Evolutionary conservation across 495 filamentous ascomycete genomes (phyloP).

Genomic region (Pseudomonodictys pantanalensis): DNA sequence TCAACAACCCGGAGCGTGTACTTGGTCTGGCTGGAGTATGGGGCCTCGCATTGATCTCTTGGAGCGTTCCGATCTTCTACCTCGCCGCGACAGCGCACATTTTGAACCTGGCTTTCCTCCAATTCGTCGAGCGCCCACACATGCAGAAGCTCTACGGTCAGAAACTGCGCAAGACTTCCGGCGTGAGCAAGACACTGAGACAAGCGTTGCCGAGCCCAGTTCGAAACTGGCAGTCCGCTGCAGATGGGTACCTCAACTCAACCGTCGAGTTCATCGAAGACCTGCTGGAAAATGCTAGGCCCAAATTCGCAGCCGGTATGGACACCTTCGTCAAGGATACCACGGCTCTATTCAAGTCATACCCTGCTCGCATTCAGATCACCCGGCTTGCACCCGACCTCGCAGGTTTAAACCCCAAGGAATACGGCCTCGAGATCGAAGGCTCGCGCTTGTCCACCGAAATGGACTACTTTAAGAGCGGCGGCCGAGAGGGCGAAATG

Average conservation of each 20-base stretch:
- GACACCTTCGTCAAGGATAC: slow-evolving; percentile 86
- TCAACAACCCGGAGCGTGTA: slow-evolving; percentile 95
- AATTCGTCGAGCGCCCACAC: slow-evolving; percentile 91
- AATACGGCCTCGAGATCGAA: slow-evolving; percentile 75
- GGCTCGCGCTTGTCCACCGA: slow-evolving; percentile 56
- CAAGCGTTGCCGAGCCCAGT: slow-evolving; percentile 82
- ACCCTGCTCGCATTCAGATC: slow-evolving; percentile 84
- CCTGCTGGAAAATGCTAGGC: slow-evolving; percentile 79
- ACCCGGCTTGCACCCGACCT: slow-evolving; percentile 77
- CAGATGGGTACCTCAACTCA: slow-evolving; percentile 82
- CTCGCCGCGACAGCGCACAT: slow-evolving; percentile 83
- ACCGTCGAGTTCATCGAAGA: slow-evolving; percentile 88
- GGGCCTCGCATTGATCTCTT: slow-evolving; percentile 90
- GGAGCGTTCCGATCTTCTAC: slow-evolving; percentile 76
- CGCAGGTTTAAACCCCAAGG: slow-evolving; percentile 76
- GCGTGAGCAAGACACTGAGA: slow-evolving; percentile 84
- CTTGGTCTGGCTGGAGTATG: slow-evolving; percentile 93
- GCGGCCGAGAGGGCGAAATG: slow-evolving; percentile 51
- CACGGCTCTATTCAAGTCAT: slow-evolving; percentile 79
- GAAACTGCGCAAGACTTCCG: slow-evolving; percentile 79
- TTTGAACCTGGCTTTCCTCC: slow-evolving; percentile 80
- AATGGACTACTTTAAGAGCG: slow-evolving; percentile 47
- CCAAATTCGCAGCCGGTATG: slow-evolving; percentile 82
- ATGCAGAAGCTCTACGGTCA: slow-evolving; percentile 97
- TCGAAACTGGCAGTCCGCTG: slow-evolving; percentile 70